phyloP scores from a whole-genome alignment of 1,284 basidiomycete species.

The Cryptococcus hybrid region DNA sequence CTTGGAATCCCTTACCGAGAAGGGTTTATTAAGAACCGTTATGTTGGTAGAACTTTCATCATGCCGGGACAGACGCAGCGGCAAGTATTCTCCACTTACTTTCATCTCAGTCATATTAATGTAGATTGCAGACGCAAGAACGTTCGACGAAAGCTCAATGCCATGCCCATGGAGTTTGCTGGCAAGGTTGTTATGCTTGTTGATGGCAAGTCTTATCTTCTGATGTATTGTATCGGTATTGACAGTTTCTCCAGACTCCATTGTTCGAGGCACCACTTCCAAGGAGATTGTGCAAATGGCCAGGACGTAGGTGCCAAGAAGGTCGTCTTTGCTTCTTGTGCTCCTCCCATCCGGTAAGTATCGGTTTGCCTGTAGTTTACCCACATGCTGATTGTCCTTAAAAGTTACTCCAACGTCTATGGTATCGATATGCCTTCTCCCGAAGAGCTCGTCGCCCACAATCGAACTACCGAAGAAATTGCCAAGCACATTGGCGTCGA shows the following conservation, averaged over 20 bases:
- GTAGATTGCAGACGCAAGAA: constrained; percentile 71
- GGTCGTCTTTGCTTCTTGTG: constrained; percentile 95
- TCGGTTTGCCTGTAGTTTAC: not conserved
- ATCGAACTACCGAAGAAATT: constrained; percentile 71
- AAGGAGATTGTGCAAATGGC: constrained; percentile 99
- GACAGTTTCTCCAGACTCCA: constrained; percentile 67
- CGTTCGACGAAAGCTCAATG: constrained; percentile 93
- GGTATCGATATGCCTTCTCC: constrained; percentile 99
- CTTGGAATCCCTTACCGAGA: constrained; percentile 91
- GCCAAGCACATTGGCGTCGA: constrained; percentile 89
- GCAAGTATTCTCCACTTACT: constrained; percentile 1
- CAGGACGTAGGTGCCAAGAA: constrained; percentile 93
- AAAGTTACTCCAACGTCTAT: constrained; percentile 89
- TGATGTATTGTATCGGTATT: not conserved
- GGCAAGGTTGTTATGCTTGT: constrained; percentile 93
- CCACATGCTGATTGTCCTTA: not conserved
- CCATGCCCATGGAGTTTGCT: constrained; percentile 98
- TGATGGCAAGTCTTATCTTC: constrained; percentile 63
- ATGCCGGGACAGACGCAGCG: constrained; percentile 94
- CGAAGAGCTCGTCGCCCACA: constrained; percentile 87
- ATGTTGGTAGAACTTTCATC: constrained; percentile 98
- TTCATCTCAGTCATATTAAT: not conserved
- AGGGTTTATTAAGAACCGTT: constrained; percentile 98
- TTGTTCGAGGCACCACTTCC: constrained; percentile 97
- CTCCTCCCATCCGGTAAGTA: constrained; percentile 81